Conservation (phyloP, 2,329 filamentous ascomycete species). For the Magnaporthales sp. region DNA sequence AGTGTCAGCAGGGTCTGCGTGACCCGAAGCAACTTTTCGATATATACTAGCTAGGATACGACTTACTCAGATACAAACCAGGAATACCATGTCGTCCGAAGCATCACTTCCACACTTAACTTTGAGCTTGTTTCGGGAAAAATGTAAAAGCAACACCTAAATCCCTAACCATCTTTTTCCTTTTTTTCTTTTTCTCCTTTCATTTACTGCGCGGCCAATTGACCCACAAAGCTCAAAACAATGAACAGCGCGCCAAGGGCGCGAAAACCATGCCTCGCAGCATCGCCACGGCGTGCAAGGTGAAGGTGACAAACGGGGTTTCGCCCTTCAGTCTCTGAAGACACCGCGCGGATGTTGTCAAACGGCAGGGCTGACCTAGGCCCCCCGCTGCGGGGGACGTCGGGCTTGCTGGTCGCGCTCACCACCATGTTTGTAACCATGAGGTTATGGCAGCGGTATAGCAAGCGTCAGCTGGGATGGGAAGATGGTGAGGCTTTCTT, state of each 20-base stretch:
- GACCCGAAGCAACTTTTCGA: no score
- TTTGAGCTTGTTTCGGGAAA: neutral
- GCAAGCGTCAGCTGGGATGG: neutral
- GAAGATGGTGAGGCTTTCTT: neutral
- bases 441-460: neutral
- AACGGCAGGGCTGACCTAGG: neutral
- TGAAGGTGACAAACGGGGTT: neutral
- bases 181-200: neutral
- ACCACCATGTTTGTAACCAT: neutral
- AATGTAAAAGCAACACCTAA: no score
- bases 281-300: neutral
- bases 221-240: neutral
- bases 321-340: neutral
- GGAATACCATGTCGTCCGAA: neutral
- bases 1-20: no score
- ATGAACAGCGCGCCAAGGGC: neutral
- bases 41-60: no score
- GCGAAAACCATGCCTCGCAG: neutral
- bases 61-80: no score
- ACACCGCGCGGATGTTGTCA: neutral
- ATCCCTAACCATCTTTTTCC: no score
- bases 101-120: neutral
- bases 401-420: neutral
- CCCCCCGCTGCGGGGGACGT: neutral
- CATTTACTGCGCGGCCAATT: neutral